Evolutionary conservation across 805 yeast genomes (phyloP).

Genomic region (Metschnikowia vanudenii): DNA sequence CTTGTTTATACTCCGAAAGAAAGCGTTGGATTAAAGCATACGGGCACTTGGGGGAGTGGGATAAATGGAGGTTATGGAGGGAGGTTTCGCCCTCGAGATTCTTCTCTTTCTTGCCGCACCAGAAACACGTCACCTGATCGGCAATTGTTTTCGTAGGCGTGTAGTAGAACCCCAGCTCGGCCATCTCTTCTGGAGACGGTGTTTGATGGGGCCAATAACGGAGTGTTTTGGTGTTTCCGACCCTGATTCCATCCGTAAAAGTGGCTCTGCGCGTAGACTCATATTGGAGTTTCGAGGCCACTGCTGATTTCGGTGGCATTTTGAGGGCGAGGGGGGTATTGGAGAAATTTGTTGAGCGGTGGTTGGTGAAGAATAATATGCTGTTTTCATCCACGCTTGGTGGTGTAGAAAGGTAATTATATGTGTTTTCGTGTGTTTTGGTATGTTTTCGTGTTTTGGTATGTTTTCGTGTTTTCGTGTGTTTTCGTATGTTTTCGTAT

Average conservation of each 20-base stretch:
- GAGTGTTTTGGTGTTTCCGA: constrained; percentile 23
- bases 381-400: no score
- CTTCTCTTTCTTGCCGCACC: constrained; percentile 45
- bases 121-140: constrained; percentile 57
- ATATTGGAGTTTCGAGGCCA: constrained; percentile 20
- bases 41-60: constrained; percentile 20
- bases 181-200: constrained; percentile 37
- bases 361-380: no score
- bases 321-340: no score
- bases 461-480: no score
- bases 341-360: no score
- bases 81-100: constrained; percentile 20
- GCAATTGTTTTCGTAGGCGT: constrained; percentile 46
- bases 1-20: constrained; percentile 4
- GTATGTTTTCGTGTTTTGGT: no score
- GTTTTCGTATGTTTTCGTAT: no score
- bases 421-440: no score
- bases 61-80: constrained; percentile 22
- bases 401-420: no score
- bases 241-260: constrained; percentile 21
- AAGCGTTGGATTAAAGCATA: constrained; percentile 14
- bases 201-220: constrained; percentile 26
- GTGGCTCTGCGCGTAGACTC: constrained; percentile 24
- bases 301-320: constrained; percentile 11
- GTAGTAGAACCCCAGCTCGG: constrained; percentile 60